These are phyloP conservation scores for Sporothrix brasiliensis DNA, from an alignment of 2,329 filamentous ascomycete genomes.

Conservation along the genomic window DNA sequence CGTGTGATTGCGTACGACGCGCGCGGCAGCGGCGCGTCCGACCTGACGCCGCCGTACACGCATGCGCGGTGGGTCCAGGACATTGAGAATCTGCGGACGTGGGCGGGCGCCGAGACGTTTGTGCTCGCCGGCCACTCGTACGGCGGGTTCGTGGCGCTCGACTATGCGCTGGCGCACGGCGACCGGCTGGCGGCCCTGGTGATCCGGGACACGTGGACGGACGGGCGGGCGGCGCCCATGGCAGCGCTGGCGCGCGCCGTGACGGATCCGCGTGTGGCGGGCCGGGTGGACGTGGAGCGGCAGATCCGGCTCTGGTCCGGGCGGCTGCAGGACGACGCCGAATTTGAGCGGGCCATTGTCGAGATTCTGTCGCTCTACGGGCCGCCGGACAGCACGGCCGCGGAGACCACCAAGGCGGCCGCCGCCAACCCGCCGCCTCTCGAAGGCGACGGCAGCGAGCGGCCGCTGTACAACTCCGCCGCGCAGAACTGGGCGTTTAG, in stretches of 20 bases:
- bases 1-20: constrained; percentile 14
- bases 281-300: not conserved
- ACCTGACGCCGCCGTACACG: constrained; percentile 15
- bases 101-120: constrained; percentile 18
- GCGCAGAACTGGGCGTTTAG: constrained; percentile 21
- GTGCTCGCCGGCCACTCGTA: constrained; percentile 8
- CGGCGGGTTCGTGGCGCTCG: not conserved
- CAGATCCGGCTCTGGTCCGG: constrained; percentile 15
- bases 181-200: not conserved
- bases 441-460: constrained; percentile 7
- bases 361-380: constrained; percentile 1
- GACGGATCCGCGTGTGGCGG: not conserved
- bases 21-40: constrained; percentile 17
- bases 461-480: constrained; percentile 17
- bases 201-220: constrained; percentile 4
- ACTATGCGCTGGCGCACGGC: not conserved
- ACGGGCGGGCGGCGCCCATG: constrained; percentile 5
- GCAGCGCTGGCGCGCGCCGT: not conserved
- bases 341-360: not conserved
- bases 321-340: not conserved
- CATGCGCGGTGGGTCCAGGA: not conserved
- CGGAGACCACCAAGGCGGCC: too few relatives aligned
- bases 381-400: not conserved
- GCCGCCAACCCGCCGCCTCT: not conserved
- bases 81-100: not conserved